Evolutionary conservation across 176 grass and related monocot genomes (phyloP), one percentile per base, ranked within the genome.

Genomic region (Eragrostis curvula): DNA sequence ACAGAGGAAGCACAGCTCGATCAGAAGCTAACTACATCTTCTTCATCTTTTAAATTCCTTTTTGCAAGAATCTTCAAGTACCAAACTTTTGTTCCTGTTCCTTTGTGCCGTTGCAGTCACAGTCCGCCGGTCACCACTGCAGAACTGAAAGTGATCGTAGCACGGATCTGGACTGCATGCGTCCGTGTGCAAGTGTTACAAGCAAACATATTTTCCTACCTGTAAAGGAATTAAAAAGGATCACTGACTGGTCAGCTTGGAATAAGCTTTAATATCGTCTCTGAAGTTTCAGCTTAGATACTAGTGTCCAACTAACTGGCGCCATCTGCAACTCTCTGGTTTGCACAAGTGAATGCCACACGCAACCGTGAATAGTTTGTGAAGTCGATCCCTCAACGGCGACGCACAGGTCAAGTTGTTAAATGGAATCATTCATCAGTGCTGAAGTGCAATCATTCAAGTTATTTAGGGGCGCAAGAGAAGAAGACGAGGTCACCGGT

Each of bases 1-100:
- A 84, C 61, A 41, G 43, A 61, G 75, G 86, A 58, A 58, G 80
- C 67, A 52, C 41, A 57, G 73, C 17, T 15, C 68, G 6, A 28
- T 69, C 16, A 27, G 6, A 64, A 49, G 12, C 12, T 23, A 79
- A 79, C 23, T 16, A 66, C 52, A 53, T 53, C 49, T 66, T 42
- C 20, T 44, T 2, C 24, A 20, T 70, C 40, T 23, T 51, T 23
- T 51, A 4, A 14, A 23, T 48, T 9, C 17, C 7, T 47, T 46
- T 63, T 47, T 27, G 74, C 40, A 61, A 5, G 55, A 77, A 77
- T 46, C 56, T 20, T 27, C 21, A 58, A 58, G 42, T 7, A 44
- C 73, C 44, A 55, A 62, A 63, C 16, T 77, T 27, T 71, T 48
- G 15, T 64, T 44, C 64, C 2, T 77, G 30, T 52, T 55, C 36